Base-by-base conservation (phyloP, 768 basidiomycete genomes). In the Leccinum subgranulosum region DNA sequence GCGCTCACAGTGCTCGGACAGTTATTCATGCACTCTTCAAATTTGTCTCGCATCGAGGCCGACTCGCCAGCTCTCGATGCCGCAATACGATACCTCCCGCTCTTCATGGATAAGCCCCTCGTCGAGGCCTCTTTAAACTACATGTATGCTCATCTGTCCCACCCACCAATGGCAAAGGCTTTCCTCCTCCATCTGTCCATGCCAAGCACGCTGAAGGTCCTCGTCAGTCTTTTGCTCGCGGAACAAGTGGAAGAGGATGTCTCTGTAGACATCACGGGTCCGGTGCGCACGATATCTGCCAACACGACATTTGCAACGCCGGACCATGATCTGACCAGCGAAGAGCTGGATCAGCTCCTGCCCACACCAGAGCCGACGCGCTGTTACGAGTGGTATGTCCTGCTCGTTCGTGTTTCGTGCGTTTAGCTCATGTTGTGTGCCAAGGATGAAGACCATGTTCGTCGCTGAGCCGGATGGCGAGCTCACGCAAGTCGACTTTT, bases 381-480 rank as follows among this genome's bases (percentile, higher is more conserved):
- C 11, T 93, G 89, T 68, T 89, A 84, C 64, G 88, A 92, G 66
- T 94, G 92, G 92, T 90, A 66, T 50, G 79, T 66, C 46, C 7
- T 4, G 33, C 21, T 54, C 28, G 34, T 52, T 45, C 23, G 36
- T 10, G 11, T 31, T 46, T 33, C 21, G 27, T 47, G 15, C 47
- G 17, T 51, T 68, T 4, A 41, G 4, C 28, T 71, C 45, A 71
- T 28, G n/a, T 49, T 6, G 28, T 49, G 6, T 43, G 33, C 19
- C 25, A 66, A 94, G 96, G 96, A 96, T 99, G 90, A 86, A 84
- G 67, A 73, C 80, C n/a, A 89, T 92, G 80, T 98, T 95, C 65
- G 79, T 88, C 15, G 77, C 86, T 17, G 86, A 87, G 59, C 72
- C 86, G 2, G 85, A 88, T 4, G 84, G 88, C 4, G 90, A 94